phyloP scores from a whole-genome alignment of 2,329 filamentous ascomycete species.

The Trichoderma harzianum region DNA sequence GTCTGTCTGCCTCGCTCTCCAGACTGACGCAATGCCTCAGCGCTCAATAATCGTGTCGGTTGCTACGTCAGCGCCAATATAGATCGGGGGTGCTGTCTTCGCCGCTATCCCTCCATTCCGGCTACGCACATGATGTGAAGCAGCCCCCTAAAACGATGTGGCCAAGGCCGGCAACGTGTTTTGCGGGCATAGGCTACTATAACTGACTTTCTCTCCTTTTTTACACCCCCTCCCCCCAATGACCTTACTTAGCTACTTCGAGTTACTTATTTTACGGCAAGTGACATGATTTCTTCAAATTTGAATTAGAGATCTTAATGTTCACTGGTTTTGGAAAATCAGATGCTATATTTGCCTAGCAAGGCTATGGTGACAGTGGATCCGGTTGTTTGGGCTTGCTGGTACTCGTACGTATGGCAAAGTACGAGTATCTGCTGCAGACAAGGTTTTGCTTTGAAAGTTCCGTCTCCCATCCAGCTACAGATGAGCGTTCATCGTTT shows the following conservation, averaged over 20 bases:
- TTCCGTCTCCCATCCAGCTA: not conserved
- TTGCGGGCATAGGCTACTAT: not conserved
- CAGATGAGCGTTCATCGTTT: not conserved
- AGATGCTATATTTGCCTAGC: not conserved
- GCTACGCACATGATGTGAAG: conserved; percentile 11
- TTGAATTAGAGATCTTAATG: too few relatives aligned
- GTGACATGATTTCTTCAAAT: not conserved
- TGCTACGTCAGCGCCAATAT: not conserved
- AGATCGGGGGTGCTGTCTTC: not conserved
- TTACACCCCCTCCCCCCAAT: not conserved
- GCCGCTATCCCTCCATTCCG: not conserved
- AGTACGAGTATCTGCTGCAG: not conserved
- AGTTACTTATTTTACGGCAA: not conserved
- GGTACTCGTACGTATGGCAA: not conserved
- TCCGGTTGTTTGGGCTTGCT: not conserved
- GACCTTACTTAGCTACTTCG: not conserved
- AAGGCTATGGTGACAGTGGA: too few relatives aligned
- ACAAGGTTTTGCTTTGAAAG: not conserved
- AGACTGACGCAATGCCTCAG: not conserved
- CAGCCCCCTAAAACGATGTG: not conserved
- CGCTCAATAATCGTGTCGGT: not conserved
- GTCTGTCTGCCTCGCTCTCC: not conserved
- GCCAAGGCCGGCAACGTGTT: not conserved
- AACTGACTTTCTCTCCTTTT: not conserved
- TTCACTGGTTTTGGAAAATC: not conserved